phyloP scores from a whole-genome alignment of 164 flowering plant species.

The Brasenia schreberi region DNA sequence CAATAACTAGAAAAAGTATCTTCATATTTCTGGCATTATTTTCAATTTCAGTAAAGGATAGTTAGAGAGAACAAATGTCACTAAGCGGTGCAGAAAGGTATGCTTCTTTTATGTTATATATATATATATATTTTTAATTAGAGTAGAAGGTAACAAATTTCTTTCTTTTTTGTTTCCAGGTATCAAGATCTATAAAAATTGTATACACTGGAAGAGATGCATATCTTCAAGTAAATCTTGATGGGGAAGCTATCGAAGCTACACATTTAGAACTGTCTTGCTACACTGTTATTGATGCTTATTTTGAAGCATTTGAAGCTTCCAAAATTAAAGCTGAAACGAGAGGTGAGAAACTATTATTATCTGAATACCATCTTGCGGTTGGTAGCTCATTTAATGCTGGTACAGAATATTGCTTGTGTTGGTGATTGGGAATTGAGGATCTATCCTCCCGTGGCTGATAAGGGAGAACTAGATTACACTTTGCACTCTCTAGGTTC shows the following conservation, averaged over 20 bases:
- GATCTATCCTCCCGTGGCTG: constrained; percentile 32
- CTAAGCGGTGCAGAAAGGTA: too few relatives aligned
- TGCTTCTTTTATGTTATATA: too few relatives aligned
- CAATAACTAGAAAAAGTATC: too few relatives aligned
- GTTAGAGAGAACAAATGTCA: too few relatives aligned
- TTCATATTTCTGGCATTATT: too few relatives aligned
- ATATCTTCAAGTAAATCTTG: constrained; percentile 46
- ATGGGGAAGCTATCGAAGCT: constrained; percentile 46
- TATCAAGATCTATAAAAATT: constrained; percentile 62
- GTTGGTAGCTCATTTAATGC: too few relatives aligned
- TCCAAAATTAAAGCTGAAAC: constrained; percentile 36
- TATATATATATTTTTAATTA: too few relatives aligned
- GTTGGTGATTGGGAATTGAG: constrained; percentile 37
- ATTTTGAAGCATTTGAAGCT: constrained; percentile 28
- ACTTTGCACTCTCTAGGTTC: constrained; percentile 41
- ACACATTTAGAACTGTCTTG: constrained; percentile 46
- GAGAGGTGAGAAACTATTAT: constrained; percentile 24
- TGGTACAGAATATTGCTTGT: constrained; percentile 44
- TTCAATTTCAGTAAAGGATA: too few relatives aligned
- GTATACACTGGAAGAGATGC: constrained; percentile 42
- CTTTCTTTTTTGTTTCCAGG: constrained; percentile 26
- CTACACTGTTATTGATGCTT: constrained; percentile 36
- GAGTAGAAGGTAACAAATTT: too few relatives aligned
- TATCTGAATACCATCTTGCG: too few relatives aligned
- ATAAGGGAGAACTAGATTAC: constrained; percentile 46